phyloP scores from a whole-genome alignment of 495 filamentous ascomycete species.

The Penicillium subrubescens region DNA sequence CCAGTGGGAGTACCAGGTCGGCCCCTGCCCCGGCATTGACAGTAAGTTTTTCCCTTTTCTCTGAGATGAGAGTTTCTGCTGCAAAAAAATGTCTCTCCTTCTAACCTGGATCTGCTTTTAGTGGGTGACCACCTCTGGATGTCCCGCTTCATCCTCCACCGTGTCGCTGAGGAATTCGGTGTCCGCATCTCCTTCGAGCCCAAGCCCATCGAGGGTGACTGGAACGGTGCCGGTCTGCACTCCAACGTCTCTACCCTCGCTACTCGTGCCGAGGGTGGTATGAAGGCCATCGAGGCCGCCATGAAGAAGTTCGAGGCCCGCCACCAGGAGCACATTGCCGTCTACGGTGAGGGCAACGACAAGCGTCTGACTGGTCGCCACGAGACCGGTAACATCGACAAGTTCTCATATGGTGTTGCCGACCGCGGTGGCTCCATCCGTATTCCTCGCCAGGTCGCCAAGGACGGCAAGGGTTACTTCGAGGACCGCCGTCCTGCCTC shows the following conservation, averaged over 20 bases:
- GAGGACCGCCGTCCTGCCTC: constrained; percentile 94
- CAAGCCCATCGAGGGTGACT: constrained; percentile 98
- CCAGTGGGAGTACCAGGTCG: constrained; percentile 99
- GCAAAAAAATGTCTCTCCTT: constrained; percentile 6
- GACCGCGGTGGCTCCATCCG: constrained; percentile 94
- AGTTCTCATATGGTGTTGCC: constrained; percentile 93
- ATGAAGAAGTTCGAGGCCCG: constrained; percentile 89
- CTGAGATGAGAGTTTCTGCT: neutral
- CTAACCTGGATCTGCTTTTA: constrained; percentile 24
- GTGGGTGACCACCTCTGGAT: constrained; percentile 99
- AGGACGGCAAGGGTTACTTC: constrained; percentile 97
- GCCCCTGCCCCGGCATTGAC: constrained; percentile 89
- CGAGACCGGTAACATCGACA: constrained; percentile 93
- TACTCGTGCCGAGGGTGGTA: constrained; percentile 89
- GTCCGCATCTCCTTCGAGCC: constrained; percentile 94
- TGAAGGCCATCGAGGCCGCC: constrained; percentile 84
- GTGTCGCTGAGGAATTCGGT: constrained; percentile 96
- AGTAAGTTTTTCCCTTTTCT: constrained; percentile 48
- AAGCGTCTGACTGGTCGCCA: constrained; percentile 90
- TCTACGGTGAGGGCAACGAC: constrained; percentile 95
- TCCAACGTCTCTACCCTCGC: constrained; percentile 87
- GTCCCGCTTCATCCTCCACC: constrained; percentile 93
- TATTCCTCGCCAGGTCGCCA: constrained; percentile 86
- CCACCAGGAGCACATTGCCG: constrained; percentile 92
- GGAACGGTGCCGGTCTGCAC: constrained; percentile 99